Conservation (phyloP, 495 filamentous ascomycete genomes). For the Penicillium paxilli region DNA sequence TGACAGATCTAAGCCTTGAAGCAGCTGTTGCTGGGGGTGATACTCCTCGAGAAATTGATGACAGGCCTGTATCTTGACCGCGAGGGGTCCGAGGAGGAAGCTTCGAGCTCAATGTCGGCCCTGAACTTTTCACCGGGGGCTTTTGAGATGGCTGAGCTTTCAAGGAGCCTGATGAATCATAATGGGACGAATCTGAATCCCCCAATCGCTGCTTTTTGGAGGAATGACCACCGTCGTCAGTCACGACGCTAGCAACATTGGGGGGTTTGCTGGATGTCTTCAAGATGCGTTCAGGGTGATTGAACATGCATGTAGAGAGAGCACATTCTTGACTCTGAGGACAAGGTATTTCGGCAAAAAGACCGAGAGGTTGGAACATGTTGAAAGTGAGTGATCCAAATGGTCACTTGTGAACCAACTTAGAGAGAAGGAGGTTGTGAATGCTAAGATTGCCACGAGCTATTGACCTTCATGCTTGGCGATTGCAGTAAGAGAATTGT, state of each 20-base stretch:
- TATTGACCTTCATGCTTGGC: background rate
- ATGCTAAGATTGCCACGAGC: background rate
- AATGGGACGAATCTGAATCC: background rate
- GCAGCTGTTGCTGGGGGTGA: constrained; percentile 44
- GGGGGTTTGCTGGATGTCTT: background rate
- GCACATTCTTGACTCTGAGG: constrained; percentile 57
- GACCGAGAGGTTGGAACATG: constrained; percentile 68
- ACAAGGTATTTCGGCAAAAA: constrained; percentile 66
- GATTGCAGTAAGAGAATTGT: too few species aligned
- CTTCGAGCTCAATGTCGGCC: constrained; percentile 14
- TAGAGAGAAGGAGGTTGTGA: background rate
- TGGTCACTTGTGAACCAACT: background rate
- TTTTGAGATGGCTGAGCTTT: constrained; percentile 68
- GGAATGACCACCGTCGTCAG: background rate
- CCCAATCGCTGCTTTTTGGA: constrained; percentile 8
- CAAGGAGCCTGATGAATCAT: background rate
- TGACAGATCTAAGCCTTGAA: constrained; percentile 11
- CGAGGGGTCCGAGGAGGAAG: background rate
- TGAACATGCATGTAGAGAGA: constrained; percentile 62
- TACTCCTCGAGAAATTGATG: constrained; percentile 27
- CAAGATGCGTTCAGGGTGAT: constrained; percentile 36
- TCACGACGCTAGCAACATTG: background rate
- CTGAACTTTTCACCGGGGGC: constrained; percentile 48
- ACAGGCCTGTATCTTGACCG: constrained; percentile 7
- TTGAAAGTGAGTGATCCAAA: background rate